Conservation (phyloP, 2,329 filamentous ascomycete genomes). For the Myriosclerotinia duriaeana region DNA sequence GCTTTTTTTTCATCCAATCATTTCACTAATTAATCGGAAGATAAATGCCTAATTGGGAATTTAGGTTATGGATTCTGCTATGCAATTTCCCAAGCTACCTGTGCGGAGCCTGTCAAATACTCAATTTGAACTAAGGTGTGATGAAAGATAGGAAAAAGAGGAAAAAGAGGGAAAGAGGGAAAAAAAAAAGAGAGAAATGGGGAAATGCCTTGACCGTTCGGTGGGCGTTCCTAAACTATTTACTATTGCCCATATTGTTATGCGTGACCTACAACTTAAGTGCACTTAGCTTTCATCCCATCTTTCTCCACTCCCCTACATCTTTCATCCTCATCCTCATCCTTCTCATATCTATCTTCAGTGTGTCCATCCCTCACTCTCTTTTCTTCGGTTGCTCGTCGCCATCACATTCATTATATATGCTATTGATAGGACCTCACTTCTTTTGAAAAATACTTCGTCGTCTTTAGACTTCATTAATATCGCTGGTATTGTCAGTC, state of each 20-base stretch:
- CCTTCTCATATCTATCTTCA: background rate
- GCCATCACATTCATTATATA: conserved; percentile 25
- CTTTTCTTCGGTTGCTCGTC: conserved; percentile 21
- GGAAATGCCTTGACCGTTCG: conserved; percentile 13
- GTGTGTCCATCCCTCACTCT: conserved; percentile 1
- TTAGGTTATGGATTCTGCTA: background rate
- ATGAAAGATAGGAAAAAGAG: background rate
- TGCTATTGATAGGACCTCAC: background rate
- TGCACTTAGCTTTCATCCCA: background rate
- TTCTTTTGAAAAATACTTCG: background rate
- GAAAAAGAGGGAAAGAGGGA: background rate
- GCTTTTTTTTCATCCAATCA: conserved; percentile 10
- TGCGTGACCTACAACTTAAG: conserved; percentile 7
- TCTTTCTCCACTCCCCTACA: conserved; percentile 7
- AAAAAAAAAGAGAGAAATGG: background rate
- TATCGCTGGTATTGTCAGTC: background rate
- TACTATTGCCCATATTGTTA: background rate
- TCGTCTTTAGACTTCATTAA: conserved; percentile 5
- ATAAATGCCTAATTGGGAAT: conserved; percentile 13
- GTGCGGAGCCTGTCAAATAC: conserved; percentile 6
- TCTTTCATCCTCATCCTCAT: conserved; percentile 11
- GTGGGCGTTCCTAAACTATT: background rate
- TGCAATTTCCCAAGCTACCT: conserved; percentile 20
- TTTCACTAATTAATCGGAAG: background rate
- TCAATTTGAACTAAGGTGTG: conserved; percentile 7